phyloP scores from a whole-genome alignment of 2,329 filamentous ascomycete species.

The Talaromyces sp. region DNA sequence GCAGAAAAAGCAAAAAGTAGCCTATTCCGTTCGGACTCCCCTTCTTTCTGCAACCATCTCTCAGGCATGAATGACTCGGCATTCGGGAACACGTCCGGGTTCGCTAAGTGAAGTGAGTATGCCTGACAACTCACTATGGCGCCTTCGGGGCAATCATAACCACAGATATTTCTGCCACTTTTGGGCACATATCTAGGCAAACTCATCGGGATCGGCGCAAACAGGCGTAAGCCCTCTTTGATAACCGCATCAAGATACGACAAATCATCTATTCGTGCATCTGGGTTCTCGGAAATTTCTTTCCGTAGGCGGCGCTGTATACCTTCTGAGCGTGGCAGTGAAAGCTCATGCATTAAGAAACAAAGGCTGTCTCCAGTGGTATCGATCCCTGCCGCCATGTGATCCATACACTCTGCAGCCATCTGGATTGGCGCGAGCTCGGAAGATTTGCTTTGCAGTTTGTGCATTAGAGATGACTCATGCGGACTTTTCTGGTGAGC shows the following conservation, averaged over 20 bases:
- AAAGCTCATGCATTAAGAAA: constrained; percentile 70
- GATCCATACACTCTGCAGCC: constrained; percentile 67
- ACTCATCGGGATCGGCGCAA: constrained; percentile 51
- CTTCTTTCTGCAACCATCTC: constrained; percentile 29
- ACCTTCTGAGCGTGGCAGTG: constrained; percentile 53
- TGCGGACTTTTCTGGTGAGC: constrained; percentile 44
- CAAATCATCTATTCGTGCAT: constrained; percentile 36
- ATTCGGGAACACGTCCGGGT: constrained; percentile 31
- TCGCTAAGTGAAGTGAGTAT: constrained; percentile 35
- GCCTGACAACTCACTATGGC: constrained; percentile 40
- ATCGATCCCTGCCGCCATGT: constrained; percentile 70
- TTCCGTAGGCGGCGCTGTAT: constrained; percentile 53
- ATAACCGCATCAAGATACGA: constrained; percentile 63
- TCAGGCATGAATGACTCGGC: constrained; percentile 32
- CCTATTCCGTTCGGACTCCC: constrained; percentile 47
- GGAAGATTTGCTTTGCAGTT: constrained; percentile 51
- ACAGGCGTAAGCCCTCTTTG: constrained; percentile 59
- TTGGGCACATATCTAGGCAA: constrained; percentile 46
- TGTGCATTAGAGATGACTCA: constrained; percentile 29
- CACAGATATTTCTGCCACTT: constrained; percentile 42
- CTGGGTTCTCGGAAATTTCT: constrained; percentile 49
- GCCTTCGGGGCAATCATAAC: constrained; percentile 33
- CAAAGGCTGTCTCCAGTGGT: constrained; percentile 68
- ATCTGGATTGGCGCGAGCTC: constrained; percentile 54
- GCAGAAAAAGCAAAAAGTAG: constrained; percentile 64